Evolutionary conservation across 495 filamentous ascomycete genomes (phyloP).

Genomic region (Pyronema domesticum): DNA sequence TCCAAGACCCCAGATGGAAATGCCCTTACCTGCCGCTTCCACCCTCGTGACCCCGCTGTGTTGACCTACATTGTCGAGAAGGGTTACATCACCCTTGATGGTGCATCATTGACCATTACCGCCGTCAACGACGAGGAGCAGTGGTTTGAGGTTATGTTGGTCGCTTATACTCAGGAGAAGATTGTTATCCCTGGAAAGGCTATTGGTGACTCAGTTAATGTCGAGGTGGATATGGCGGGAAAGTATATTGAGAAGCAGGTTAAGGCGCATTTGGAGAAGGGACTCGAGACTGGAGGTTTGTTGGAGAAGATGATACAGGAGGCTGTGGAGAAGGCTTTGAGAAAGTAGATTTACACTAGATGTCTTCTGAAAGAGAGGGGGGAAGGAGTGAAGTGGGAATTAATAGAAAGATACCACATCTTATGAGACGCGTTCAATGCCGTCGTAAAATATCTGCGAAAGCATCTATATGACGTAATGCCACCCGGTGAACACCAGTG

Average conservation of each 20-base stretch:
- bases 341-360: not conserved
- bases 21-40: constrained; percentile 66
- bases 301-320: constrained; percentile 70
- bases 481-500: too few relatives aligned
- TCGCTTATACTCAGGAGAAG: constrained; percentile 92
- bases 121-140: constrained; percentile 55
- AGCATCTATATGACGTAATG: too few relatives aligned
- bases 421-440: too few relatives aligned
- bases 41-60: constrained; percentile 45
- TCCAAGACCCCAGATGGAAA: constrained; percentile 62
- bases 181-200: constrained; percentile 69
- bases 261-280: constrained; percentile 42
- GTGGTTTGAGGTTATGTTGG: constrained; percentile 97
- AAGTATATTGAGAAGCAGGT: constrained; percentile 95
- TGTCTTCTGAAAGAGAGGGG: too few relatives aligned
- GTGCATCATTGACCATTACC: constrained; percentile 88
- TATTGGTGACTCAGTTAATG: constrained; percentile 75
- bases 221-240: constrained; percentile 95
- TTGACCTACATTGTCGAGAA: constrained; percentile 85
- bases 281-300: constrained; percentile 36
- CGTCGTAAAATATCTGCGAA: too few relatives aligned
- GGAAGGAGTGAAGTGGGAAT: too few relatives aligned
- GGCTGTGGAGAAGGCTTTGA: constrained; percentile 34
- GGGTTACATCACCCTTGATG: constrained; percentile 88
- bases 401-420: too few relatives aligned